Evolutionary conservation across 164 flowering plant species (phyloP), one percentile per base, ranked within the genome.

Genomic region (Tinospora cordifolia): DNA sequence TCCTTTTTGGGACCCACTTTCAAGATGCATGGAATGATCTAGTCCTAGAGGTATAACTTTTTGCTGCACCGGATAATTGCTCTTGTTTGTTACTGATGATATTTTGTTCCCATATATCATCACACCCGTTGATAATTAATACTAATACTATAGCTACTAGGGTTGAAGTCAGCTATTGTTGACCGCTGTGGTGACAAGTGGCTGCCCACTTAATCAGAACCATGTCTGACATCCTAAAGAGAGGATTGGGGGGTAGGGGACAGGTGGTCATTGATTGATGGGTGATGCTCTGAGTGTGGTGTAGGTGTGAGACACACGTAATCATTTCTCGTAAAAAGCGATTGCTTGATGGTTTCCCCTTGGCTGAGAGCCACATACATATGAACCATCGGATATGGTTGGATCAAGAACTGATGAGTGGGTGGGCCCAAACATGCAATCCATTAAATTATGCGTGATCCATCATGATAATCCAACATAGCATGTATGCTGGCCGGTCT

Each of bases 21-120:
- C 92, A 90, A 63, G 93, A 88, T 70, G 96, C 98, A 54, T 92
- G 93, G 96, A 79, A 87, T 69, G 98, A 92, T 78, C 96, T 92
- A 72, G 81, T 81, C 71, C 67, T 78, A 49, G 82, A 84, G 86
- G 87, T 84, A 75, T 47, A 19, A 40, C 24, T 6, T 26, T 66
- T 41, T 26, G 27, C 27, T 49, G 17, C 69, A 13, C 36, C 21
- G 21, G 25, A 22, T 11, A 66, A 12, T 25, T 7, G 14, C 17
- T 51, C 34, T 41, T 66, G 40, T 7, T 44, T 44, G 7, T 60
- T 15, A 57, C 62, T 57, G 7, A 60, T 8, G 14, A 24, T 8
- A 60, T 10, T 22, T 26, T 11, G 25, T 22, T n/a, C 63, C 63
- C 13, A 15, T 51, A n/a, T 17, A n/a, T n/a, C n/a, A 51, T 51